Evolutionary conservation across 2,329 filamentous ascomycete species (phyloP), one percentile per base, ranked within the genome.

Genomic region (Clonostachys solani): DNA sequence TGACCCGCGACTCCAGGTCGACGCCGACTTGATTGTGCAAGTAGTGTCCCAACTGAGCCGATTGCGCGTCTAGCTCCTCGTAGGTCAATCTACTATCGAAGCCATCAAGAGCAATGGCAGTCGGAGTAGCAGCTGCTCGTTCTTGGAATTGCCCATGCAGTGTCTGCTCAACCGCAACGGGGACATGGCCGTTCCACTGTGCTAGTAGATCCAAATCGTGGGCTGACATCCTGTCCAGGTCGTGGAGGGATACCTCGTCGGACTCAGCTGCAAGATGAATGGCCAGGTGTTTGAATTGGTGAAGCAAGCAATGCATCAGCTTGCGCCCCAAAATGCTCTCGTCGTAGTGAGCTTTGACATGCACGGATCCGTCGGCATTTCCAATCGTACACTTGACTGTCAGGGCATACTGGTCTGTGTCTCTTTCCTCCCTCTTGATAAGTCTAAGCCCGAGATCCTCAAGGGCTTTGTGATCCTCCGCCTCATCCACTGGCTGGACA

Each of bases 1-100:
- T 72, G 12, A 78, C 67, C 6, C 64, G 64, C 36, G 59, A 62
- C 16, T 71, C 73, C 8, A 60, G 45, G 3, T 48, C 53, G 36
- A 71, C 60, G 12, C 71, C 72, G 7, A 56, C 56, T 12, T 60
- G 50, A 10, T 17, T 6, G 2, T 77, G 62, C 47, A 47, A 40
- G 7, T 36, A 16, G 12, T 6, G 5, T 5, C 38, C 37, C 33
- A 42, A 23, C 10, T 33, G 13, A 6, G 38, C 16, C 12, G 45
- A 18, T 12, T 34, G 38, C 7, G 18, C 13, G 43, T 40, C 23
- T 12, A 42, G 40, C 33, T 34, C 40, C 4, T 17, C 18, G 36
- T 48, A 48, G 5, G 42, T 48, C 8, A 44, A 19, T 33, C 45
- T 36, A 51, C 70, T 70, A 47, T 74, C 71, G 68, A 69, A 73